Percentiles rank a stretch among this genome's conserved stretches.
phyloP scores from a whole-genome alignment of 306 rosid genomes.

The Cucumis cinereus region DNA sequence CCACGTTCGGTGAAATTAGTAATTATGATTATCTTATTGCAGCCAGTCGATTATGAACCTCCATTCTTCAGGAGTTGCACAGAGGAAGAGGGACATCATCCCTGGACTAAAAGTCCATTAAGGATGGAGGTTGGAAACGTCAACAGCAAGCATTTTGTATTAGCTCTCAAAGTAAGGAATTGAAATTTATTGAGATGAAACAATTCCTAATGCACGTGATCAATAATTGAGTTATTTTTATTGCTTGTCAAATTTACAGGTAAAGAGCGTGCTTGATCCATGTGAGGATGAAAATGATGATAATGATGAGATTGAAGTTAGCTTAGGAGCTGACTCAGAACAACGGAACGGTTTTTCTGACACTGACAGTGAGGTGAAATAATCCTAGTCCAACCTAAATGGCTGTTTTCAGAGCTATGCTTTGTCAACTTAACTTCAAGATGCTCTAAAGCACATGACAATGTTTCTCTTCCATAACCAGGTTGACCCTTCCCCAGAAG shows the following conservation, averaged over 20 bases:
- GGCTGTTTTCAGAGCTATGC: neutral
- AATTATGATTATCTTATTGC: constrained; percentile 24
- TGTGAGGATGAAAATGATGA: constrained; percentile 52
- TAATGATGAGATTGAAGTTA: constrained; percentile 30
- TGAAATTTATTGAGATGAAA: neutral
- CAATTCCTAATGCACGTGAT: neutral
- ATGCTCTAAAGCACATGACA: neutral
- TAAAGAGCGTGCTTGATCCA: constrained; percentile 49
- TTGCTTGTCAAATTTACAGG: constrained; percentile 16
- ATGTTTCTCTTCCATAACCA: constrained; percentile 18
- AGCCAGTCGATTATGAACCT: constrained; percentile 92
- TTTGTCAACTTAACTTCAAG: neutral
- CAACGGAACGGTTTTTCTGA: constrained; percentile 27
- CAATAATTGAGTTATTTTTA: neutral
- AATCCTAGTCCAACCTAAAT: neutral
- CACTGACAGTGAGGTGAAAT: constrained; percentile 41
- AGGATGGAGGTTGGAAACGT: constrained; percentile 95
- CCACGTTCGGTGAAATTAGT: neutral
- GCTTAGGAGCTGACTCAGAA: constrained; percentile 36
- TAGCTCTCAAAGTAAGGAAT: constrained; percentile 72
- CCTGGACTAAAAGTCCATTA: constrained; percentile 75
- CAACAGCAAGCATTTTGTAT: constrained; percentile 91
- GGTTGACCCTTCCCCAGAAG: constrained; percentile 56
- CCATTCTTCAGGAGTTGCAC: constrained; percentile 82
- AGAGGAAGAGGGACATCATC: constrained; percentile 61